phyloP scores from a whole-genome alignment of 176 grass and related monocot genomes.

The Carex littledalei region DNA sequence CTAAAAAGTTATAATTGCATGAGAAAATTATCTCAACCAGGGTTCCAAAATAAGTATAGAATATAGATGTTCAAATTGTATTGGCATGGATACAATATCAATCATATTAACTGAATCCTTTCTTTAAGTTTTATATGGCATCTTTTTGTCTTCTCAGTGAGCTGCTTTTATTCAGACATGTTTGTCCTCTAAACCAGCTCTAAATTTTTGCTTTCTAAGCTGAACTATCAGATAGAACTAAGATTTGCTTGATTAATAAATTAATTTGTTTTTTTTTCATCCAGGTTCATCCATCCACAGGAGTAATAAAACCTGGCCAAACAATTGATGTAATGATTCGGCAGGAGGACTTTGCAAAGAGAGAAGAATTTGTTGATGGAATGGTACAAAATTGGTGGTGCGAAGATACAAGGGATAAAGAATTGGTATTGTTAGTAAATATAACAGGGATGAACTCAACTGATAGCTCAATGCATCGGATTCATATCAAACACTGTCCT shows the following conservation, averaged over 20 bases:
- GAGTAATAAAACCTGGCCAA: constrained; percentile 70
- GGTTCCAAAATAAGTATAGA: neutral
- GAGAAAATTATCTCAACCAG: neutral
- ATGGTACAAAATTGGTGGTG: constrained; percentile 86
- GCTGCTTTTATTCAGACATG: neutral
- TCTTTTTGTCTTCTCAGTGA: neutral
- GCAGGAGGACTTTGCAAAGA: constrained; percentile 67
- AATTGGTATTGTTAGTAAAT: constrained; percentile 42
- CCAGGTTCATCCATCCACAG: constrained; percentile 68
- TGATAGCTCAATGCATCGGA: constrained; percentile 40
- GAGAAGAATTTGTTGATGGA: constrained; percentile 85
- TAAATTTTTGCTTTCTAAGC: neutral
- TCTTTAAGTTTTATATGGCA: neutral
- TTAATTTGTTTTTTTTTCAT: constrained; percentile 7
- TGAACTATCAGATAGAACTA: neutral
- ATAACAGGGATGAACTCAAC: constrained; percentile 63
- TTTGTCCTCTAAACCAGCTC: neutral
- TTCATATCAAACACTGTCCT: constrained; percentile 47
- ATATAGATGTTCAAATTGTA: neutral
- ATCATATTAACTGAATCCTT: neutral
- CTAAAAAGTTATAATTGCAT: neutral
- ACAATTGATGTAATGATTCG: constrained; percentile 65
- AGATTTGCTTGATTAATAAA: neutral
- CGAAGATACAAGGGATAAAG: constrained; percentile 72
- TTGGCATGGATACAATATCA: neutral